A percentile compares a stretch with the other conserved stretches of the same genome.
phyloP scores from a whole-genome alignment of 768 basidiomycete genomes.

The Lyophyllum shimeji region DNA sequence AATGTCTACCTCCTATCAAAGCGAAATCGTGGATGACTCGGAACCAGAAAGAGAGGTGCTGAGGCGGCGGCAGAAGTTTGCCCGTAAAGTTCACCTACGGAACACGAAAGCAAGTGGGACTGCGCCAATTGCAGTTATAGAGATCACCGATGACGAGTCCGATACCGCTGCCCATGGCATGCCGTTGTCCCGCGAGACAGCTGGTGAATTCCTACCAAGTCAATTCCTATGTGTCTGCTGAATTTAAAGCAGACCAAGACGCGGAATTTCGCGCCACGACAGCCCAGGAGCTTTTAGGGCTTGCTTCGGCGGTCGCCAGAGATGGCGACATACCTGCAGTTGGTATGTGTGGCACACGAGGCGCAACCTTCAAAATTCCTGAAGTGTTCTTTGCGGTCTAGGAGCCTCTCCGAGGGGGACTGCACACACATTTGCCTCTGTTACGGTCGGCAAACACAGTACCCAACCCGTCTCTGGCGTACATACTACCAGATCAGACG shows the following conservation, averaged over 20 bases:
- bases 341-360: background rate
- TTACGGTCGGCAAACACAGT: background rate
- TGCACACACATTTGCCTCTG: background rate
- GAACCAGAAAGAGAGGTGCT: conserved; percentile 63
- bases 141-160: conserved; percentile 22
- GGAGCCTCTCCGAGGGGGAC: background rate
- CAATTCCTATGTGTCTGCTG: background rate
- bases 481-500: background rate
- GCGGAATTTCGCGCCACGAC: background rate
- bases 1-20: conserved; percentile 6
- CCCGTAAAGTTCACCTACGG: conserved; percentile 5
- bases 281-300: background rate
- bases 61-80: conserved; percentile 20
- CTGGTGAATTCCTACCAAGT: background rate
- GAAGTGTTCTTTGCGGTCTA: background rate
- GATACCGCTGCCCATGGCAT: background rate
- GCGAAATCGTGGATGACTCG: conserved; percentile 63
- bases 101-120: background rate
- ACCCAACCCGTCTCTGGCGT: background rate
- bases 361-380: background rate
- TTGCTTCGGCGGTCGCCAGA: background rate
- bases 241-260: background rate
- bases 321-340: background rate
- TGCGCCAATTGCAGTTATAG: conserved; percentile 14
- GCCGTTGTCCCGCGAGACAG: background rate